Conservation (phyloP, 2,329 filamentous ascomycete species). For the Sphaerulina vaccinii region DNA sequence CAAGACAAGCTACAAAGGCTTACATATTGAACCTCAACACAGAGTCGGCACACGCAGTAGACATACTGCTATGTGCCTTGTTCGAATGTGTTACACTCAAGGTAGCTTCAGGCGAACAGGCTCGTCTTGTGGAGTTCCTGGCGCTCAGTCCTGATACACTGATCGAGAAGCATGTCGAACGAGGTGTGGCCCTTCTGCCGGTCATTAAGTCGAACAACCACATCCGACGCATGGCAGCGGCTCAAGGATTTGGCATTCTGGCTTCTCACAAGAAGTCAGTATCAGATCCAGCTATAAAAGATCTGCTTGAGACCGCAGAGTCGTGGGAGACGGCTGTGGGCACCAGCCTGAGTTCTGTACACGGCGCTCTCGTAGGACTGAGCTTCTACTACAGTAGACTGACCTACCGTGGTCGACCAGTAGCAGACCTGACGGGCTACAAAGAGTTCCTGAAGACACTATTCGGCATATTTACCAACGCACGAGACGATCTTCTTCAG, state of each 20-base stretch:
- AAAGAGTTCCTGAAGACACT: constrained; percentile 46
- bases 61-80: constrained; percentile 26
- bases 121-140: constrained; percentile 52
- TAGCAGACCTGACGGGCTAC: constrained; percentile 6
- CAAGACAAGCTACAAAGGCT: constrained; percentile 58
- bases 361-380: constrained; percentile 60
- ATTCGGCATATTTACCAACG: constrained; percentile 53
- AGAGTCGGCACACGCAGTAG: constrained; percentile 43
- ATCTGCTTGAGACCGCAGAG: constrained; percentile 37
- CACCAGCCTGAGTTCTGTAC: constrained; percentile 57
- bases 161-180: constrained; percentile 51
- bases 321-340: constrained; percentile 61
- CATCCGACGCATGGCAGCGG: constrained; percentile 63
- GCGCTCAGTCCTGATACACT: constrained; percentile 55
- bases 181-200: constrained; percentile 55
- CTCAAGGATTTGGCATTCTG: constrained; percentile 73
- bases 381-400: constrained; percentile 59
- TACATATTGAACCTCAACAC: constrained; percentile 45
- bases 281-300: constrained; percentile 44
- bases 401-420: constrained; percentile 47
- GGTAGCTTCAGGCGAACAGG: constrained; percentile 37
- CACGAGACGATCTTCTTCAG: constrained; percentile 57
- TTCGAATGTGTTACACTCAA: constrained; percentile 26
- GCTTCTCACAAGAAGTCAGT: constrained; percentile 58
- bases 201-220: constrained; percentile 71